Base-by-base conservation (phyloP, 1,284 basidiomycete species). In the Ustilago hordei region DNA sequence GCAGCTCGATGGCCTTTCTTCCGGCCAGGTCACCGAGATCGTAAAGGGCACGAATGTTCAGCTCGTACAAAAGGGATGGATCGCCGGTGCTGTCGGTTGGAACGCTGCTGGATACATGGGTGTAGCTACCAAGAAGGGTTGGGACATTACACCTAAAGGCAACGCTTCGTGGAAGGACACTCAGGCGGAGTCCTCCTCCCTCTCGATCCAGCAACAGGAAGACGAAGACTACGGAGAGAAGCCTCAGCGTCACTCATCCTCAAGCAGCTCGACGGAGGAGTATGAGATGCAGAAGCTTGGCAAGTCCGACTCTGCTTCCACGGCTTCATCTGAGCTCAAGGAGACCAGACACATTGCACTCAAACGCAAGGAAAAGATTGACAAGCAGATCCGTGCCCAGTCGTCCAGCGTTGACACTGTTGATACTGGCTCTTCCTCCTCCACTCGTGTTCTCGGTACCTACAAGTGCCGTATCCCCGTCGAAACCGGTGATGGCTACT, bases 71-170 rank as follows among this genome's bases (percentile, higher is more conserved):
- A 75, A 75, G 56, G 81, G 81, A 5, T 82, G 77, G 77, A 69
- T 79, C 31, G 81, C 81, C 0, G 81, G 81, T 60, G 64, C 69
- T 13, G 65, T 81, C 11, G 79, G 81, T 3, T 82, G 81, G 81
- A 70, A 69, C 11, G 63, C 78, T 6, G 79, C 81, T 1, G 60
- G 68, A 0, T 77, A 67, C 39, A 41, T 82, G 13, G 81, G 81
- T 1, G 75, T 69, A 4, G 38, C 60, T 13, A 74, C 74, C 3
- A 74, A 72, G 55, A 79, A 66, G 28, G 80, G 77, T 4, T 69
- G 78, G 63, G 78, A 80, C 38, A 63, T 82, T 34, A 80, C 80
- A 15, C 75, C 78, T 7, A 69, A 23, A 0, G 64, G 59, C 0
- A 50, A 57, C n/a, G 72, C 67, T 4, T 53, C 48, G 4, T 80